Conservation (phyloP, 768 basidiomycete species). For the Glaciozyma martinii region DNA sequence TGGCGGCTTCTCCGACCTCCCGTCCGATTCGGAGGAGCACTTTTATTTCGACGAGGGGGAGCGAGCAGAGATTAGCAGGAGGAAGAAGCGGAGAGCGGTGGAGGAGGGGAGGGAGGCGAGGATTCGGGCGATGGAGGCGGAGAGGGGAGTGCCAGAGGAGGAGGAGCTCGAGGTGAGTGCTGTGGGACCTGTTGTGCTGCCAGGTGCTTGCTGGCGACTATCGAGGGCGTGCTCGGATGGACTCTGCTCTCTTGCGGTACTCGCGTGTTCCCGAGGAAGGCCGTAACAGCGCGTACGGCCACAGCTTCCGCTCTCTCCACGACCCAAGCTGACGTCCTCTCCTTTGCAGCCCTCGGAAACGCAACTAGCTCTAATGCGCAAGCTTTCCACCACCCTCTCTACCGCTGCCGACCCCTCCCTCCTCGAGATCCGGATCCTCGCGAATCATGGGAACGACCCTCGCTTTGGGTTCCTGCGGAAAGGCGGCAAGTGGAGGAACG, state of each 20-base stretch:
- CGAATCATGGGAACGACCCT: constrained; percentile 68
- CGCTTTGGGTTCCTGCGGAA: constrained; percentile 62
- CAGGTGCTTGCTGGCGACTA: neutral
- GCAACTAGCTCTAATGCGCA: constrained; percentile 59
- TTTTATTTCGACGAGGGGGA: constrained; percentile 67
- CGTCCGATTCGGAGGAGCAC: constrained; percentile 74
- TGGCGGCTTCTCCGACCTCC: constrained; percentile 69
- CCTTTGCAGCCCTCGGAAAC: constrained; percentile 50
- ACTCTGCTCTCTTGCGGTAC: neutral
- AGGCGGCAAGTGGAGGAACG: constrained; percentile 10
- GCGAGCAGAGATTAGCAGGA: constrained; percentile 55
- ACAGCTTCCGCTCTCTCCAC: neutral
- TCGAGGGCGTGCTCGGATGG: neutral
- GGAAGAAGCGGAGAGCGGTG: constrained; percentile 39
- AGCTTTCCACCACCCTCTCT: constrained; percentile 61
- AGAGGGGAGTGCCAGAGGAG: constrained; percentile 48
- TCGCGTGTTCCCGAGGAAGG: too few species aligned
- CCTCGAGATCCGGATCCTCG: constrained; percentile 77
- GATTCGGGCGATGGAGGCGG: neutral
- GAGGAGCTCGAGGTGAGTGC: constrained; percentile 17
- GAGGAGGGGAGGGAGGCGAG: constrained; percentile 17
- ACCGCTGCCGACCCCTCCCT: constrained; percentile 68
- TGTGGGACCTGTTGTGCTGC: neutral
- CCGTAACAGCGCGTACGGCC: too few species aligned
- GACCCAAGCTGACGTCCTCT: constrained; percentile 1